These are phyloP conservation scores for Rhododendron kiyosumense DNA, from an alignment of 148 eudicot species.

Conservation along the genomic window DNA sequence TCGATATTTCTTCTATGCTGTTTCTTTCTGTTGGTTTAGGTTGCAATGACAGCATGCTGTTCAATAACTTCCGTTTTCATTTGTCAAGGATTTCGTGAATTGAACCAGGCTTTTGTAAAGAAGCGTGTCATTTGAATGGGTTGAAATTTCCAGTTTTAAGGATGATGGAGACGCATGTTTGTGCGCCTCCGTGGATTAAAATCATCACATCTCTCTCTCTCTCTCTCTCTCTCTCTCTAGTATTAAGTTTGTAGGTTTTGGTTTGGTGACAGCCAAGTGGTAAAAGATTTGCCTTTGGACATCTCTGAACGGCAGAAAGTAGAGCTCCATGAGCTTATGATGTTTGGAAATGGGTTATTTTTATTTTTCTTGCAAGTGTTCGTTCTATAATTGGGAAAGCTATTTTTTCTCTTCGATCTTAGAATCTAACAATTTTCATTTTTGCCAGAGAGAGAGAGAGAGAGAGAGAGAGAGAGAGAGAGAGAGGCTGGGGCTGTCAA, in stretches of 20 bases:
- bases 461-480: too few species aligned
- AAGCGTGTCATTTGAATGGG: neutral
- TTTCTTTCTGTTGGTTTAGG: neutral
- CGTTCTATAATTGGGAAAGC: too few species aligned
- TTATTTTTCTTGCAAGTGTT: too few species aligned
- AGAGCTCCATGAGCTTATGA: neutral
- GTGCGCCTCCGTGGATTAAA: neutral
- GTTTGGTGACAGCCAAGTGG: neutral
- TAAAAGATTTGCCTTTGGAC: neutral
- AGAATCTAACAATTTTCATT: too few species aligned
- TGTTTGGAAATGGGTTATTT: neutral
- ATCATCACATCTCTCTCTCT: too few species aligned
- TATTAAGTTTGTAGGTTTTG: neutral
- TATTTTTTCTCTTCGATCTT: too few species aligned
- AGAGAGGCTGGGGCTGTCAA: too few species aligned
- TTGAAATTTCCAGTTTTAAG: neutral
- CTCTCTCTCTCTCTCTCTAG: too few species aligned
- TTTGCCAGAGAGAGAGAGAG: too few species aligned
- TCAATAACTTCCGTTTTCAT: neutral
- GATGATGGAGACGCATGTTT: neutral
- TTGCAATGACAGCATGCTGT: neutral
- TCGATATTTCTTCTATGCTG: too few species aligned
- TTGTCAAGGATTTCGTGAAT: neutral
- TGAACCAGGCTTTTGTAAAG: neutral
- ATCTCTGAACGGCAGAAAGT: neutral